Evolutionary conservation across 495 filamentous ascomycete species (phyloP).

Genomic region (Tuber brumale): DNA sequence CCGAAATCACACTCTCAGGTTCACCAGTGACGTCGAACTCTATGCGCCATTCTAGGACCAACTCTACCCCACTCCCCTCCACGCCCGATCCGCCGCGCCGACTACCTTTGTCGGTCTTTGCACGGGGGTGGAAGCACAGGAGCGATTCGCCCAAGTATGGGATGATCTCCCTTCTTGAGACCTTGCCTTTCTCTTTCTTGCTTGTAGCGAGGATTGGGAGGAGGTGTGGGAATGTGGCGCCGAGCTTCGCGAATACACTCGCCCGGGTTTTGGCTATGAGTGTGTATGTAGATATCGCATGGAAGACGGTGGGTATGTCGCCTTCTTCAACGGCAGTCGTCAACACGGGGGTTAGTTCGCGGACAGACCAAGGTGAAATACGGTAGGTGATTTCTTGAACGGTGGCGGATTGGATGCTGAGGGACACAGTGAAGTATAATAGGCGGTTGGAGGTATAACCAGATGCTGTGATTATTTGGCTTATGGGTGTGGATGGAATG

Average conservation of each 20-base stretch:
- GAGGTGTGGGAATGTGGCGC: constrained; percentile 16
- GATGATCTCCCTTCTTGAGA: constrained; percentile 19
- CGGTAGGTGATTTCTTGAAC: constrained; percentile 1
- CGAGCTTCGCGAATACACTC: constrained; percentile 21
- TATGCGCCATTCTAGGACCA: constrained; percentile 29
- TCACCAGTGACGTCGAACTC: constrained; percentile 23
- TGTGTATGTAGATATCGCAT: constrained; percentile 31
- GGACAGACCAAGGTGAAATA: constrained; percentile 27
- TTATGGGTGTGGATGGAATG: constrained; percentile 3
- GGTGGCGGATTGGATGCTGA: constrained; percentile 10
- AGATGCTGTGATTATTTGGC: constrained; percentile 19
- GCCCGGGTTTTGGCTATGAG: constrained; percentile 21
- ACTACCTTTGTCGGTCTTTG: not conserved
- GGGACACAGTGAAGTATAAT: constrained; percentile 25
- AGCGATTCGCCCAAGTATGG: constrained; percentile 19
- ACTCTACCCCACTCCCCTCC: constrained; percentile 11
- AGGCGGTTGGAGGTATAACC: constrained; percentile 25
- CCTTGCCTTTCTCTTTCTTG: not conserved
- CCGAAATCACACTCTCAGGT: constrained; percentile 24
- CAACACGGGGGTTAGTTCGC: constrained; percentile 21
- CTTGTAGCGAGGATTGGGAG: constrained; percentile 15
- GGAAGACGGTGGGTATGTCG: constrained; percentile 23
- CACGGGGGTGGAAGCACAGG: constrained; percentile 12
- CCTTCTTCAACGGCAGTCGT: constrained; percentile 7
- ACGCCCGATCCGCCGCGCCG: not conserved